These are phyloP conservation scores for Aspergillus texensis DNA, from an alignment of 2,329 filamentous ascomycete genomes.

Conservation along the genomic window DNA sequence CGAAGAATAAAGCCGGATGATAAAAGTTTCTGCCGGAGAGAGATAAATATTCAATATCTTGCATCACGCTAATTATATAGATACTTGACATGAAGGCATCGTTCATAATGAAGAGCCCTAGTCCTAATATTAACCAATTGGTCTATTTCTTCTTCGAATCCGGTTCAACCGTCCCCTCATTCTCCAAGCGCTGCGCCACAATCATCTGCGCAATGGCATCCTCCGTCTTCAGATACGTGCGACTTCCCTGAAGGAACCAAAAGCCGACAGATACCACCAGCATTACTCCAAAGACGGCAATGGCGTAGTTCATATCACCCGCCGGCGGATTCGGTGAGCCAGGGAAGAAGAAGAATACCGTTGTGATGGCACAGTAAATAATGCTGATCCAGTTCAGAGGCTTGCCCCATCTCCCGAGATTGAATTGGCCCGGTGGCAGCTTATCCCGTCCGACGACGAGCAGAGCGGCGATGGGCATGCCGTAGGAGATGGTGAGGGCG, in stretches of 20 bases:
- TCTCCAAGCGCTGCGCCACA: conserved; percentile 26
- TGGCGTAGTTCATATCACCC: conserved; percentile 60
- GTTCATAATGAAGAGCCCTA: background rate
- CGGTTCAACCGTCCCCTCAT: conserved; percentile 3
- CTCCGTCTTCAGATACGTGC: conserved; percentile 39
- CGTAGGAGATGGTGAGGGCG: conserved; percentile 57
- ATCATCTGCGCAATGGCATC: conserved; percentile 31
- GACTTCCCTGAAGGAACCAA: conserved; percentile 53
- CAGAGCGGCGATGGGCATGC: conserved; percentile 54
- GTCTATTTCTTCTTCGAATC: conserved; percentile 1
- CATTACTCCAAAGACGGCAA: conserved; percentile 61
- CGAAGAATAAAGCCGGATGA: too few relatives aligned
- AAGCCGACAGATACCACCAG: conserved; percentile 53
- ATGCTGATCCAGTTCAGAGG: conserved; percentile 53
- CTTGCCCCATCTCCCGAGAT: conserved; percentile 48
- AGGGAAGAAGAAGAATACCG: conserved; percentile 61
- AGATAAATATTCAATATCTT: background rate
- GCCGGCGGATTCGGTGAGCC: conserved; percentile 46
- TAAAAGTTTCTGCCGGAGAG: too few relatives aligned
- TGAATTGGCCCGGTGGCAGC: conserved; percentile 51
- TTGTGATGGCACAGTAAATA: conserved; percentile 56
- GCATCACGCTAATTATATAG: background rate
- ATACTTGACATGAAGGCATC: background rate
- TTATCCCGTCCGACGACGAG: conserved; percentile 56
- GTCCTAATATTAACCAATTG: background rate